Conservation (phyloP, 768 basidiomycete genomes). For the Amanita thiersii region DNA sequence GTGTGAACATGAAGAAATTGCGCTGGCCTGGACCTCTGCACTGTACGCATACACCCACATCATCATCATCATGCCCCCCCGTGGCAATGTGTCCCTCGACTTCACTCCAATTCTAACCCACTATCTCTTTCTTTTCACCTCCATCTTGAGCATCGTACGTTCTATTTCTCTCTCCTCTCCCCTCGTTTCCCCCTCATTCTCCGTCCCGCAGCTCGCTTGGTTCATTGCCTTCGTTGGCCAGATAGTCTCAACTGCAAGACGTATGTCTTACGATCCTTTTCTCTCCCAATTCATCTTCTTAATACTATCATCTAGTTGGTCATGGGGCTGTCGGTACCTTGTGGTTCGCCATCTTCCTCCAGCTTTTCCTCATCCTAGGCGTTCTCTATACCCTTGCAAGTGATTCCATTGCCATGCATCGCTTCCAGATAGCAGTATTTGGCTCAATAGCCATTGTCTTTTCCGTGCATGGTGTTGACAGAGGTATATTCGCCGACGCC, state of each 20-base stretch:
- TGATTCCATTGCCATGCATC: slow-evolving; percentile 89
- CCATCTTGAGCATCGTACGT: slow-evolving; percentile 71
- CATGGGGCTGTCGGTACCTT: slow-evolving; percentile 47
- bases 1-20: too few species aligned
- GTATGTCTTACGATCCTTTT: slow-evolving; percentile 24
- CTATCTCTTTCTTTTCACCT: slow-evolving; percentile 86
- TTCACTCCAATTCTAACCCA: slow-evolving; percentile 87
- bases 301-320: slow-evolving; percentile 21
- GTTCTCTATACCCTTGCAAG: slow-evolving; percentile 74
- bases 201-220: slow-evolving; percentile 50
- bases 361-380: slow-evolving; percentile 63
- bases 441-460: slow-evolving; percentile 85
- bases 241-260: slow-evolving; percentile 48
- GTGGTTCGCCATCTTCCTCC: slow-evolving; percentile 84
- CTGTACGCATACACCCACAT: slow-evolving; percentile 5
- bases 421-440: slow-evolving; percentile 84
- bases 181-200: slow-evolving; percentile 8
- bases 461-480: slow-evolving; percentile 65
- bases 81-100: slow-evolving; percentile 63
- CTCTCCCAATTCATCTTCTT: slow-evolving; percentile 1
- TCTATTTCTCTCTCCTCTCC: slow-evolving; percentile 10
- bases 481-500: slow-evolving; percentile 49
- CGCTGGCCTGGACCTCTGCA: too few species aligned
- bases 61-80: slow-evolving; percentile 37
- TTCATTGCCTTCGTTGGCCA: slow-evolving; percentile 74